Percentiles rank a stretch among this genome's conserved stretches.
phyloP scores from a whole-genome alignment of 2,329 filamentous ascomycete species.

The Coleophoma crateriformis region DNA sequence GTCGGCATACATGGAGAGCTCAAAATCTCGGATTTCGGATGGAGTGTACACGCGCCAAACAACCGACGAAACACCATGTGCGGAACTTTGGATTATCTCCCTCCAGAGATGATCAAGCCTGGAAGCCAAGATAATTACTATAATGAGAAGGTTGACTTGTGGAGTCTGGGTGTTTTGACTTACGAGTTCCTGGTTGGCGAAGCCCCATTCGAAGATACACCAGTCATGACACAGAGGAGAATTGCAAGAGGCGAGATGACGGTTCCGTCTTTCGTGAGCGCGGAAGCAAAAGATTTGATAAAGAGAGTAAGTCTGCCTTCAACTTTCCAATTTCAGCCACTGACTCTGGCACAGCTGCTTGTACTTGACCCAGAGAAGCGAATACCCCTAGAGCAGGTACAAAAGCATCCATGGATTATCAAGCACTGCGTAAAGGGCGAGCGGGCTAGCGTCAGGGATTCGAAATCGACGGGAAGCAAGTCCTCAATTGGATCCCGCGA shows the following conservation, averaged over 20 bases:
- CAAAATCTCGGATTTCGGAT: constrained; percentile 97
- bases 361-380: constrained; percentile 92
- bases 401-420: constrained; percentile 90
- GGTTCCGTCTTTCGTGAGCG: constrained; percentile 82
- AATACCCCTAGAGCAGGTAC: constrained; percentile 82
- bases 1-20: constrained; percentile 96
- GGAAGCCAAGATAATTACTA: constrained; percentile 82
- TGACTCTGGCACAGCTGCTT: constrained; percentile 54
- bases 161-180: constrained; percentile 89
- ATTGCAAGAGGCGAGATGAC: constrained; percentile 90
- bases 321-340: not conserved
- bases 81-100: constrained; percentile 93
- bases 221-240: constrained; percentile 86
- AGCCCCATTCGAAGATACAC: constrained; percentile 94
- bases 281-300: constrained; percentile 87
- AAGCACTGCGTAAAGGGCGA: constrained; percentile 70
- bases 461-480: constrained; percentile 26
- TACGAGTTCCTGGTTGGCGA: constrained; percentile 97
- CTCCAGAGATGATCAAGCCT: constrained; percentile 92
- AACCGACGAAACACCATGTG: constrained; percentile 93
- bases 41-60: constrained; percentile 96
- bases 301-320: constrained; percentile 60
- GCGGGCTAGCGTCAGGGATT: constrained; percentile 24
- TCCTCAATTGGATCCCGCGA: constrained; percentile 16
- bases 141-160: constrained; percentile 91